These are phyloP conservation scores for Blastocystis sp. DNA, from an alignment of 352 stramenopile genomes.

Conservation along the genomic window DNA sequence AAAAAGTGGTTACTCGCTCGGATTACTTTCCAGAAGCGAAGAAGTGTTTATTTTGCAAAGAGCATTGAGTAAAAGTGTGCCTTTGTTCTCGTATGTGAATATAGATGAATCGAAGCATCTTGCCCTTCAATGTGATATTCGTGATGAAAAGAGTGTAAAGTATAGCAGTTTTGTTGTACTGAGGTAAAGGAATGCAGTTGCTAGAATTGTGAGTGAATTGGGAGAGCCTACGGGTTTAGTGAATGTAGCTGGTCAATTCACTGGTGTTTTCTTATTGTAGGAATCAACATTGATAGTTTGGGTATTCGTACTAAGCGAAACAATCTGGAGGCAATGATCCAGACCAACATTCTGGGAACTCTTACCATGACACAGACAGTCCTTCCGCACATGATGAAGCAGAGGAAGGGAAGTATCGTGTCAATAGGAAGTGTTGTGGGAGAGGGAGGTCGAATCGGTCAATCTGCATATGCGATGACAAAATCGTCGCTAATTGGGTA, in stretches of 20 bases:
- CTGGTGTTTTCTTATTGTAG: not conserved
- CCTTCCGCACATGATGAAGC: constrained; percentile 58
- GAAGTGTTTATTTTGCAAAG: not conserved
- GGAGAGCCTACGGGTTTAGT: not conserved
- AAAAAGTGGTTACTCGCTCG: constrained; percentile 4
- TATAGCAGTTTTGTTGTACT: not conserved
- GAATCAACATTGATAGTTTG: constrained; percentile 33
- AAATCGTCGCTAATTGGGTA: constrained; percentile 74
- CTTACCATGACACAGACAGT: constrained; percentile 3
- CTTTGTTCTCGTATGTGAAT: not conserved
- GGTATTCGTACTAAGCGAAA: not conserved
- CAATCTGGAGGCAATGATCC: not conserved
- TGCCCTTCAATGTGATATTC: constrained; percentile 12
- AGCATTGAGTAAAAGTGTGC: not conserved
- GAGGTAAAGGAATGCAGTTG: not conserved
- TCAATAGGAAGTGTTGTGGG: constrained; percentile 77
- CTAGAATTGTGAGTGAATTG: not conserved
- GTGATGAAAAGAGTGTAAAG: not conserved
- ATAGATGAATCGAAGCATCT: not conserved
- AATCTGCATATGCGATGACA: constrained; percentile 76
- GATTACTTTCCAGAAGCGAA: constrained; percentile 1
- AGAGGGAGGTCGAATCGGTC: constrained; percentile 70
- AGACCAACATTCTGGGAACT: constrained; percentile 41
- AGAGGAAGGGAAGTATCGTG: constrained; percentile 67
- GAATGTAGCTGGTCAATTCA: not conserved